Conservation (phyloP, 805 yeast species). For the Kodamaea kaohsiungensis region DNA sequence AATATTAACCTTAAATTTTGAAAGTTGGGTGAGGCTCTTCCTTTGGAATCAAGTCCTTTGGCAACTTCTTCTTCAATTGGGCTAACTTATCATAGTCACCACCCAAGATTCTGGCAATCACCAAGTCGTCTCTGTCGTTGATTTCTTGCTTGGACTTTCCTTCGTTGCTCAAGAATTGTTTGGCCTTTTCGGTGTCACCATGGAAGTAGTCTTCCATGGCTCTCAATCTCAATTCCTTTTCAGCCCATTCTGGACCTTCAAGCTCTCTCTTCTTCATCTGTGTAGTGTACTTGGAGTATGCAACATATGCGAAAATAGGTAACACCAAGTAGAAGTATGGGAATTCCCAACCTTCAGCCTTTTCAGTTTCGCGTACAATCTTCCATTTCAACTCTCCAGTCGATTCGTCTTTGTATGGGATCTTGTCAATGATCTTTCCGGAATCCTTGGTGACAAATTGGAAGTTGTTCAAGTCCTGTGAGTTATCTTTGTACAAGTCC, state of each 20-base stretch:
- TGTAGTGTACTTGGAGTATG: slow-evolving; percentile 49
- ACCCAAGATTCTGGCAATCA: slow-evolving; percentile 76
- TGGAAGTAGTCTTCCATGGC: slow-evolving; percentile 63
- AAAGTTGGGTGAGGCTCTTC: slow-evolving; percentile 33
- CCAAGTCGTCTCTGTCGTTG: slow-evolving; percentile 69
- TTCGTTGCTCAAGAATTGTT: slow-evolving; percentile 53
- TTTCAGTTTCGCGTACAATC: slow-evolving; percentile 68
- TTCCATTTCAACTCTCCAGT: slow-evolving; percentile 82
- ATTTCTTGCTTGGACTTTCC: slow-evolving; percentile 57
- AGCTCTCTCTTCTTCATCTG: slow-evolving; percentile 41
- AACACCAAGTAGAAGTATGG: slow-evolving; percentile 70
- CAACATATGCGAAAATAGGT: slow-evolving; percentile 64
- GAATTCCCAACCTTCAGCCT: slow-evolving; percentile 83
- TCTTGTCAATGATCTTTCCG: slow-evolving; percentile 73
- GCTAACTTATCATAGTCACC: slow-evolving; percentile 81
- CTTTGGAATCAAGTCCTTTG: slow-evolving; percentile 39
- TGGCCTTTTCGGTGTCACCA: slow-evolving; percentile 51
- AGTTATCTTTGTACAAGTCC: slow-evolving; percentile 58
- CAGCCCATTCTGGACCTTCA: slow-evolving; percentile 74
- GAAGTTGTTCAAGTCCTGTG: slow-evolving; percentile 57
- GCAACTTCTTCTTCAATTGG: slow-evolving; percentile 53
- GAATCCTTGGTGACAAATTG: slow-evolving; percentile 50
- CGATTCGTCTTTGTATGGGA: slow-evolving; percentile 77
- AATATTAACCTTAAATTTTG: slow-evolving; percentile 27
- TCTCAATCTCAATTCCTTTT: slow-evolving; percentile 76